These are phyloP conservation scores for Trichoderma lentiforme DNA, from an alignment of 2,329 filamentous ascomycete species.

Conservation along the genomic window DNA sequence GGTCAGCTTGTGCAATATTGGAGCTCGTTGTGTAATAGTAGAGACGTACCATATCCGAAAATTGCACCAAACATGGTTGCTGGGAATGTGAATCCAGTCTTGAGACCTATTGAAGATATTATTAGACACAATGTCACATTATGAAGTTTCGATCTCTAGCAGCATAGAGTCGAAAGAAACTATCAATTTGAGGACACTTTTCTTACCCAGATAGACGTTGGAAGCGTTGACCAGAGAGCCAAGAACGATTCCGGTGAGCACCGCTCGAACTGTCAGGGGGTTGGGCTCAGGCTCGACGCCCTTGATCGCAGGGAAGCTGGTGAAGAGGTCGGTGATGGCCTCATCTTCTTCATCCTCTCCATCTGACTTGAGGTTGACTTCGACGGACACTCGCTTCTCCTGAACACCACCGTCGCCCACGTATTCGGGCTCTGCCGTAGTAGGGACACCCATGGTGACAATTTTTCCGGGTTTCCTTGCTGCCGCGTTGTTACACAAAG, in stretches of 20 bases:
- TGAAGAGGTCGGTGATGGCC: conserved; percentile 37
- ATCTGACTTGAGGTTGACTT: conserved; percentile 29
- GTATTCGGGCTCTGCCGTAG: not conserved
- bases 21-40: rapidly evolving
- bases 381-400: conserved; percentile 27
- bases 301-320: conserved; percentile 41
- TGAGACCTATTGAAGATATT: conserved; percentile 36
- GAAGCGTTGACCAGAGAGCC: conserved; percentile 60
- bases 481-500: not conserved
- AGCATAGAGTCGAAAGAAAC: not conserved
- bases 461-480: not conserved
- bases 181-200: not conserved
- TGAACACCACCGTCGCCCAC: conserved; percentile 1
- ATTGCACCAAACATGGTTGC: conserved; percentile 52
- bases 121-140: not conserved
- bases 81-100: conserved; percentile 50
- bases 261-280: conserved; percentile 54
- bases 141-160: too few species aligned
- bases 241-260: conserved; percentile 52
- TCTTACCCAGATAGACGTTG: conserved; percentile 57
- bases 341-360: conserved; percentile 24
- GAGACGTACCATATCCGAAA: conserved; percentile 48
- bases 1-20: not conserved
- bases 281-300: conserved; percentile 42
- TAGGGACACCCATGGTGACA: not conserved